Percentiles rank a stretch among this genome's conserved stretches.
Conservation (phyloP, 2,329 filamentous ascomycete genomes). For the Lasiodiplodia sp. region DNA sequence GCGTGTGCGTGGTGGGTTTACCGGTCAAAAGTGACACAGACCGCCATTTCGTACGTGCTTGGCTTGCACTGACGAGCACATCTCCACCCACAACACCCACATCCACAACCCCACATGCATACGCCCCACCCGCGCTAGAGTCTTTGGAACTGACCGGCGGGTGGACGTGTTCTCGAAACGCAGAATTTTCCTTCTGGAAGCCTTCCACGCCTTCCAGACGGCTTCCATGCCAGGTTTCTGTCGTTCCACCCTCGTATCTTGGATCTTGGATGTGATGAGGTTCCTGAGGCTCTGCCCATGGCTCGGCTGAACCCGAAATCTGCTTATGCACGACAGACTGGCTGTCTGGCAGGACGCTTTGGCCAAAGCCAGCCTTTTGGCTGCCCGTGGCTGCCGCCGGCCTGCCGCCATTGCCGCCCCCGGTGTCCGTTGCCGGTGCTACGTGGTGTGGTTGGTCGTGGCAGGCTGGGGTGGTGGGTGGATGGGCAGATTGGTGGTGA, state of each 20-base stretch:
- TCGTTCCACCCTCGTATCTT: background rate
- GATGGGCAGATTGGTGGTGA: background rate
- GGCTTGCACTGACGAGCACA: background rate
- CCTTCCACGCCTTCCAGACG: background rate
- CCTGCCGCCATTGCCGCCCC: background rate
- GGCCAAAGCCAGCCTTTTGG: background rate
- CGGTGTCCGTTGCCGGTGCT: no score
- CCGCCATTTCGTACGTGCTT: slow-evolving; percentile 9
- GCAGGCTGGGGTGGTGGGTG: background rate
- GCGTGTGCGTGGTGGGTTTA: background rate
- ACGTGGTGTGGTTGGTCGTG: background rate
- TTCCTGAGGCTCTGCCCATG: background rate
- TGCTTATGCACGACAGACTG: slow-evolving; percentile 10
- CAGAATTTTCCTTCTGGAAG: background rate
- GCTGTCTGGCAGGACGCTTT: background rate
- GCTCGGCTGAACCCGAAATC: background rate
- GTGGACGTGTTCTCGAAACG: background rate
- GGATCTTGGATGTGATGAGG: no score
- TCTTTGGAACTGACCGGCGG: background rate
- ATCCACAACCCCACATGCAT: background rate
- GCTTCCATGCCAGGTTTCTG: background rate
- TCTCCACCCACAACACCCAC: background rate
- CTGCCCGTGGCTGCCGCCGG: background rate
- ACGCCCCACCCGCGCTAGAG: background rate
- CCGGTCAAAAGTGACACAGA: slow-evolving; percentile 8